Conservation (phyloP, 352 stramenopile genomes). For the Globisporangium solare region DNA sequence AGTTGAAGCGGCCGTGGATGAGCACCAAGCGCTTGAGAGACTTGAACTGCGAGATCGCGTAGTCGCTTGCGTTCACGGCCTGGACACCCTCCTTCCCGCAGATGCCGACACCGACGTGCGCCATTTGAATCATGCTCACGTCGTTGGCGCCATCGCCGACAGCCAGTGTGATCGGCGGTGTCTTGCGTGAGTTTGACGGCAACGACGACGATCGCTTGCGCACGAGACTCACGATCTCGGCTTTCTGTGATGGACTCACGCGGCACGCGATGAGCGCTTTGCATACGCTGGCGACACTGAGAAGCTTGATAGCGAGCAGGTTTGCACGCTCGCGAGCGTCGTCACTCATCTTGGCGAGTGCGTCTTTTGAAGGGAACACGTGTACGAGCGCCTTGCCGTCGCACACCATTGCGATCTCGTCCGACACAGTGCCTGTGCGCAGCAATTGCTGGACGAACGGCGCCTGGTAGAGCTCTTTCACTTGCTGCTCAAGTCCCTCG, state of each 20-base stretch:
- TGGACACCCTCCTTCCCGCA: constrained; percentile 96
- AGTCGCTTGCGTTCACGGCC: constrained; percentile 94
- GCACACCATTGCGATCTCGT: constrained; percentile 60
- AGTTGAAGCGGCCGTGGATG: constrained; percentile 96
- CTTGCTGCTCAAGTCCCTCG: constrained; percentile 33
- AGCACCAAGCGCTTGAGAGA: constrained; percentile 93
- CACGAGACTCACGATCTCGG: constrained; percentile 69
- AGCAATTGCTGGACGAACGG: constrained; percentile 42
- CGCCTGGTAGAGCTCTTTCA: constrained; percentile 39
- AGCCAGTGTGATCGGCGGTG: constrained; percentile 87
- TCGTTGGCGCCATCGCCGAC: constrained; percentile 99
- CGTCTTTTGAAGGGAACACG: constrained; percentile 57
- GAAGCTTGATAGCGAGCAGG: constrained; percentile 36
- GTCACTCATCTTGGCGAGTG: constrained; percentile 29
- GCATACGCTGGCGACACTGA: constrained; percentile 47
- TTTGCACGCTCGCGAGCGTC: constrained; percentile 23
- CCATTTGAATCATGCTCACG: constrained; percentile 98
- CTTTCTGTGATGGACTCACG: constrained; percentile 81
- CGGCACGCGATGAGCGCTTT: constrained; percentile 82
- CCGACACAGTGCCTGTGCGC: constrained; percentile 22
- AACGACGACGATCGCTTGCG: constrained; percentile 24
- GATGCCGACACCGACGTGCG: constrained; percentile 97
- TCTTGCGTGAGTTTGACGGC: background rate
- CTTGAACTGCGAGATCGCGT: constrained; percentile 94
- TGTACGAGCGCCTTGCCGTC: constrained; percentile 65